phyloP scores from a whole-genome alignment of 163 green algal species.

The Scenedesmus sp. region DNA sequence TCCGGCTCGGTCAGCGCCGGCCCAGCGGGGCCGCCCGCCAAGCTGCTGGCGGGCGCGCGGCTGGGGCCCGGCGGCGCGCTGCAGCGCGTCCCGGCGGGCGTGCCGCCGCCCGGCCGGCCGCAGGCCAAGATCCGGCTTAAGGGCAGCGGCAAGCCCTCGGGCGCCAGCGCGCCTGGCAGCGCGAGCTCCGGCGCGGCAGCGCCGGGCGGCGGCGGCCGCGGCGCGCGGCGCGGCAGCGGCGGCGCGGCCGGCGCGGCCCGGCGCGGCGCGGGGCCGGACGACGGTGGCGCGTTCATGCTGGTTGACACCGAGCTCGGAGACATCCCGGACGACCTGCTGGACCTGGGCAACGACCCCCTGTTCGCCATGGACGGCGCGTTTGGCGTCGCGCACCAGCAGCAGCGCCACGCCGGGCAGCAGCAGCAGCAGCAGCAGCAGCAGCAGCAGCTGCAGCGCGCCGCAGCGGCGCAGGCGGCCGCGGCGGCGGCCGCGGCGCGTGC shows the following conservation, averaged over 20 bases:
- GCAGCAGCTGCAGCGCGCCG: conserved; percentile 7
- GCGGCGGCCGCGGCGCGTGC: not conserved
- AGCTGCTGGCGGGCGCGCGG: too few species aligned
- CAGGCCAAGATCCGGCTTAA: too few species aligned
- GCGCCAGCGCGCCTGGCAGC: not conserved
- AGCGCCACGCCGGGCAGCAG: not conserved
- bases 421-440: conserved; percentile 24
- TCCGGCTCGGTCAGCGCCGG: too few species aligned
- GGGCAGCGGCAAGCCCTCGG: too few species aligned
- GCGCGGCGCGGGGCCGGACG: not conserved
- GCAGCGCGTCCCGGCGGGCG: too few species aligned
- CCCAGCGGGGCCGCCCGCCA: too few species aligned
- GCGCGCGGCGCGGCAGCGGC: not conserved
- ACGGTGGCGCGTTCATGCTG: conserved; percentile 6
- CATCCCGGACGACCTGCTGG: conserved; percentile 28
- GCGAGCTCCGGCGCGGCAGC: conserved; percentile 13
- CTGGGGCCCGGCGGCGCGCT: too few species aligned
- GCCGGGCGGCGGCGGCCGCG: not conserved
- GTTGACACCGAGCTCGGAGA: conserved; percentile 28
- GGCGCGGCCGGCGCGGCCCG: not conserved
- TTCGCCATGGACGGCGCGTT: conserved; percentile 13
- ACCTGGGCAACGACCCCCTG: conserved; percentile 27
- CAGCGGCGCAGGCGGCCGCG: not conserved
- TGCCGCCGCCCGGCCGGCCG: too few species aligned
- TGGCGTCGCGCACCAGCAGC: not conserved